These are phyloP conservation scores for Liriodendron chinense DNA, from an alignment of 164 flowering plant genomes.

Conservation along the genomic window DNA sequence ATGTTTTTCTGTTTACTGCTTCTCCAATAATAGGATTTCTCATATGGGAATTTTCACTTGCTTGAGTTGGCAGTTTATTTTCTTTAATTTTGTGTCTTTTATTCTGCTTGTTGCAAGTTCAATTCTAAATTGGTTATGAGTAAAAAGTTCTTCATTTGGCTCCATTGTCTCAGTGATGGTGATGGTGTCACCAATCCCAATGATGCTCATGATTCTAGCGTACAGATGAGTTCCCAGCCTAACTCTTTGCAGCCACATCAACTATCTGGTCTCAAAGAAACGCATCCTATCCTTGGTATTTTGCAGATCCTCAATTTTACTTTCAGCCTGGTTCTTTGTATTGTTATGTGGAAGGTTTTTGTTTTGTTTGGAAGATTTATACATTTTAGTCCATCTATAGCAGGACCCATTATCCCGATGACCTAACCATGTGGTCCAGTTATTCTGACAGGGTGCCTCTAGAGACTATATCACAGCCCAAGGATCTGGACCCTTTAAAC, in stretches of 20 bases:
- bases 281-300: slow-evolving; percentile 7
- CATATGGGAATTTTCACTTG: neutral
- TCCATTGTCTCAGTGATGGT: slow-evolving; percentile 18
- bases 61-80: neutral
- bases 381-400: too few species aligned
- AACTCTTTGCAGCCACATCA: slow-evolving; percentile 5
- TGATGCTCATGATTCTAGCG: slow-evolving; percentile 1
- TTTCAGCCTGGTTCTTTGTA: too few species aligned
- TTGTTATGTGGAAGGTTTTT: too few species aligned
- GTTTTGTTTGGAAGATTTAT: too few species aligned
- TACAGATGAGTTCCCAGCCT: neutral
- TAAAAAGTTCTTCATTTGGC: neutral
- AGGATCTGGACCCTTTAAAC: too few species aligned
- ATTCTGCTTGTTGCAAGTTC: neutral
- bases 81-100: neutral
- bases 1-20: neutral
- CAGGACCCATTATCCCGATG: too few species aligned
- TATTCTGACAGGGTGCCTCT: too few species aligned
- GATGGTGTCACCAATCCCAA: slow-evolving; percentile 8
- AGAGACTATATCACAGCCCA: too few species aligned
- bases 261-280: slow-evolving; percentile 3
- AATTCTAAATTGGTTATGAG: neutral
- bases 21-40: neutral
- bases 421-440: too few species aligned
- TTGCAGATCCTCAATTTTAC: too few species aligned